Evolutionary conservation across 2,329 filamentous ascomycete genomes (phyloP).

Genomic region (Capronia americana): DNA sequence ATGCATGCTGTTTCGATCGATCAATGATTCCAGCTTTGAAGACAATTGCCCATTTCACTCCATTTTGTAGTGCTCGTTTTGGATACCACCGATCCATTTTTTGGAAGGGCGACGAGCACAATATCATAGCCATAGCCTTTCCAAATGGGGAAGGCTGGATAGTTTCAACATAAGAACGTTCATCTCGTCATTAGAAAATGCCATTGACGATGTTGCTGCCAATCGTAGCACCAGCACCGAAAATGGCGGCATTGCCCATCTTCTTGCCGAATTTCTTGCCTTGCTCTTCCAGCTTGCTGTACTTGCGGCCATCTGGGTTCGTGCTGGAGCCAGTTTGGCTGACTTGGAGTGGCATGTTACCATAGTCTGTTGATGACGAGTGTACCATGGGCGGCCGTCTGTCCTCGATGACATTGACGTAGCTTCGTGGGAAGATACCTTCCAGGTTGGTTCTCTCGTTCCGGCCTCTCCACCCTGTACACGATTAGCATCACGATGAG

Average conservation of each 20-base stretch:
- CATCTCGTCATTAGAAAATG: constrained; percentile 70
- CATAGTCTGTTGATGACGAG: constrained; percentile 50
- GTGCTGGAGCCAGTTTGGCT: constrained; percentile 59
- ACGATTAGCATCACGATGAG: constrained; percentile 35
- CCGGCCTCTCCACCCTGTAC: constrained; percentile 75
- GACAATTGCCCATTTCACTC: constrained; percentile 24
- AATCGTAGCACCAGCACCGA: constrained; percentile 85
- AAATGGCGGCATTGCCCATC: constrained; percentile 70
- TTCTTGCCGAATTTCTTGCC: constrained; percentile 98
- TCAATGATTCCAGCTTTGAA: constrained; percentile 27
- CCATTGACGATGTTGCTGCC: constrained; percentile 89
- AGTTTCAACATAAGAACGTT: constrained; percentile 26
- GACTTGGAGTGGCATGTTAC: constrained; percentile 77
- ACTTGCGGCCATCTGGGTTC: constrained; percentile 53
- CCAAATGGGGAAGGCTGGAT: constrained; percentile 23
- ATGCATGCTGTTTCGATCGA: constrained; percentile 26
- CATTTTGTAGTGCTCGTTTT: constrained; percentile 18
- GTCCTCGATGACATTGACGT: constrained; percentile 75
- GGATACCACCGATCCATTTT: constrained; percentile 9
- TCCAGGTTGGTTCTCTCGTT: constrained; percentile 82
- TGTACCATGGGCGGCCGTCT: constrained; percentile 55
- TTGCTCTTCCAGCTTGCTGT: constrained; percentile 71
- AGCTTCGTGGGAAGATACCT: constrained; percentile 94
- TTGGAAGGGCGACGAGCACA: constrained; percentile 31
- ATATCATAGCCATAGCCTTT: constrained; percentile 35